Percentiles rank a stretch among this genome's conserved stretches.
Conservation (phyloP, 2,329 filamentous ascomycete species). For the Colletotrichum sp. region DNA sequence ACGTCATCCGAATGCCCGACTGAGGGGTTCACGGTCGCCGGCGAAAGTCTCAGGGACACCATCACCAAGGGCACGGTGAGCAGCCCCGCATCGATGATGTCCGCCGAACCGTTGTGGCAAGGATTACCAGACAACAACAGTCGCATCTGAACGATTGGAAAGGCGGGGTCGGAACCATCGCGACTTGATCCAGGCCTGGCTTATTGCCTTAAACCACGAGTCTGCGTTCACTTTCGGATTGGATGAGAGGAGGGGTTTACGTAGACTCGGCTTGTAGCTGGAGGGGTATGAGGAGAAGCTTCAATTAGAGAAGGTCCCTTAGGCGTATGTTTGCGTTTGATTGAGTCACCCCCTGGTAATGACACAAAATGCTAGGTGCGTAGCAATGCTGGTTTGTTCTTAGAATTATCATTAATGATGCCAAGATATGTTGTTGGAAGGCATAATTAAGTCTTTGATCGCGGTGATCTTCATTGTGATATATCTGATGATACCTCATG, state of each 20-base stretch:
- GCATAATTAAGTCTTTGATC: not conserved
- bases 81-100: not conserved
- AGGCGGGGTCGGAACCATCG: not conserved
- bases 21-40: not conserved
- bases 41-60: constrained; percentile 2
- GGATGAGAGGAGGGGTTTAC: not conserved
- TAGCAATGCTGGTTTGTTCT: no score
- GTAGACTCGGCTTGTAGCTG: not conserved
- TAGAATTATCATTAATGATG: no score
- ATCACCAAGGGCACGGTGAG: not conserved
- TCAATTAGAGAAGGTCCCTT: not conserved
- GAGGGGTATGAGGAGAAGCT: not conserved
- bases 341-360: not conserved
- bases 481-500: no score
- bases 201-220: not conserved
- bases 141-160: not conserved
- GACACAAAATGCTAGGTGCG: no score
- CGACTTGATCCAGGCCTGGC: not conserved
- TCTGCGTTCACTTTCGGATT: not conserved
- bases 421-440: not conserved
- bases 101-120: not conserved
- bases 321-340: not conserved
- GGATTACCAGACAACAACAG: not conserved
- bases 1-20: not conserved
- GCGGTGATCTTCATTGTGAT: no score